Percentiles rank a stretch among this genome's conserved stretches.
phyloP scores from a whole-genome alignment of 805 yeast species.

The Yamadazyma akitaensis region DNA sequence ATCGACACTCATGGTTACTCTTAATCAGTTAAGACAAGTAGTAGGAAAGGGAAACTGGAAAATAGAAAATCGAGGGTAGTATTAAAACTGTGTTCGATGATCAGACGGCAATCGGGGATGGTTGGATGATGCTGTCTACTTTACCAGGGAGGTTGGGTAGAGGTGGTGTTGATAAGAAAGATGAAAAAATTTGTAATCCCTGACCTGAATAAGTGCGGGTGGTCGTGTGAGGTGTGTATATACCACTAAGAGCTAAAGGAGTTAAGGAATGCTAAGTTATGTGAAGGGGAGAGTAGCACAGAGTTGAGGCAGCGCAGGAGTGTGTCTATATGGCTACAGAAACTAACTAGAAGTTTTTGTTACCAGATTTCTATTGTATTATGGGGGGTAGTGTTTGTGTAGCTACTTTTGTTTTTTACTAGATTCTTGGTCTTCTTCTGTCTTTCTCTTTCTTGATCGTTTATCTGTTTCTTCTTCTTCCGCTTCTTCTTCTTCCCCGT shows the following conservation, averaged over 20 bases:
- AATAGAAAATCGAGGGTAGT: not conserved
- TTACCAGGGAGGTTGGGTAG: not conserved
- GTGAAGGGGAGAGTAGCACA: too few relatives aligned
- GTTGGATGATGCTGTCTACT: not conserved
- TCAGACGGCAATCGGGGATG: not conserved
- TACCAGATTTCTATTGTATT: not conserved
- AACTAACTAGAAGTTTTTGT: too few relatives aligned
- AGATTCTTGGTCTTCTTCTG: constrained; percentile 3
- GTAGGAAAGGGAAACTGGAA: not conserved
- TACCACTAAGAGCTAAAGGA: not conserved
- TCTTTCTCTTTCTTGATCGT: constrained; percentile 1
- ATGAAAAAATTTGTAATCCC: not conserved
- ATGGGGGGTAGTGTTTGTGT: not conserved
- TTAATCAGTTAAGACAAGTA: constrained; percentile 2
- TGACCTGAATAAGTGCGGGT: not conserved
- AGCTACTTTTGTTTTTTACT: constrained; percentile 2
- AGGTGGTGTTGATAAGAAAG: constrained; percentile 1
- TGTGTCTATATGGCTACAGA: too few relatives aligned
- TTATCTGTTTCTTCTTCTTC: not conserved
- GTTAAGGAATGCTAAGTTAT: too few relatives aligned
- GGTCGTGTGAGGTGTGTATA: not conserved
- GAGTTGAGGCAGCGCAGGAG: too few relatives aligned
- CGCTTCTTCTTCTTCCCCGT: constrained; percentile 6
- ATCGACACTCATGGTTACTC: constrained; percentile 8
- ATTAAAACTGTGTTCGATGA: not conserved